Base-by-base conservation (phyloP, 2,329 filamentous ascomycete species). In the Shiraia bambusicola region DNA sequence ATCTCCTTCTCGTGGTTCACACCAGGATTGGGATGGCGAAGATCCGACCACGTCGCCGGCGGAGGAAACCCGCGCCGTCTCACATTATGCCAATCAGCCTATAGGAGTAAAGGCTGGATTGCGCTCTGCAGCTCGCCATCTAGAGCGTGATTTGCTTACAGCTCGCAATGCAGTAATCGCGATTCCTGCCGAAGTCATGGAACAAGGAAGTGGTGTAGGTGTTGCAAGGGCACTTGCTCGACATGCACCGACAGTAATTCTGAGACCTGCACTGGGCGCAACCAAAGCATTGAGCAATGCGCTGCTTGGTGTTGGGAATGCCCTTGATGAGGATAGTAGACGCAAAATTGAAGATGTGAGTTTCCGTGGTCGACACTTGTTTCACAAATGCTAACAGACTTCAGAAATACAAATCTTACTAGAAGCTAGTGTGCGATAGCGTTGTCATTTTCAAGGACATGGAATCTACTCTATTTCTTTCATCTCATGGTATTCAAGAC, bases 121-220 rank as follows among this genome's bases (percentile, higher is more conserved):
- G 12, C 80, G 87, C 2, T 87, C 87, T 10, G 93, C 90, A 3
- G 92, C 91, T 58, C 76, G 83, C 19, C 88, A 90, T 38, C 76
- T 98, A 19, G 84, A 91, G 47, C 82, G 90, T 25, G 94, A 98
- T 66, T 75, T 98, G n/a, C 78, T 92, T 28, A 76, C 91, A 31
- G 88, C 93, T 0, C 78, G 85, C 42, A 90, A 98, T 69, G 93
- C 92, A 8, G 89, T 98, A 43, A 92, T 98, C 57, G 93, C 92
- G 1, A 88, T 98, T 17, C 92, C 93, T 0, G 88, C 86, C 0
- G 92, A 97, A 65, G 81, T 95, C 1, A 85, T 95, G 76, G 90
- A 96, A 59, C 90, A 87, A 58, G 81, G 83, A 15, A 90, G 82
- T 45, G 91, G 92, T 1, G 81, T 83, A 29, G 89, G 88, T 2